Conservation (phyloP, 2,329 filamentous ascomycete species). For the Fusarium fujikuroi region DNA sequence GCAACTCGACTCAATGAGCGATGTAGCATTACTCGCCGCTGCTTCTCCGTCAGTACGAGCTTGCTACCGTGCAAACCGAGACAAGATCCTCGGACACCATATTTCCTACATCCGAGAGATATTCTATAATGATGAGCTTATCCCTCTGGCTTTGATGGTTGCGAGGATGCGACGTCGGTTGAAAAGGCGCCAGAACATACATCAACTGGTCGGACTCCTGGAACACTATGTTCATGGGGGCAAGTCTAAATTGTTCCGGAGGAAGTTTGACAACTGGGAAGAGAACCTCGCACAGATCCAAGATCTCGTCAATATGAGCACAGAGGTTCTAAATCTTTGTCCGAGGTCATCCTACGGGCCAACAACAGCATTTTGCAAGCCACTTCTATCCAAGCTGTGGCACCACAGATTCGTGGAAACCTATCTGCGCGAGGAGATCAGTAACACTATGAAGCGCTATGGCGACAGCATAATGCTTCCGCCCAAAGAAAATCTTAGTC, state of each 20-base stretch:
- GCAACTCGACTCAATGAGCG: not conserved
- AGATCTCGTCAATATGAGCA: not conserved
- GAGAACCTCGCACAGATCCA: not conserved
- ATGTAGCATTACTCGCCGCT: not conserved
- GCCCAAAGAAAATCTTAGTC: fast-evolving
- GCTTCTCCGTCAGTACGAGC: not conserved
- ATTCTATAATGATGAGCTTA: not conserved
- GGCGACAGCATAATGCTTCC: not conserved
- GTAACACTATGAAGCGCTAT: fast-evolving
- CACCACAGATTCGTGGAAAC: not conserved
- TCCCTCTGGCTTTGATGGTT: not conserved
- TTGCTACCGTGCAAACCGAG: not conserved
- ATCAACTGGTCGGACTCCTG: not conserved
- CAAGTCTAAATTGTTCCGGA: not conserved
- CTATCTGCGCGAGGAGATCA: not conserved
- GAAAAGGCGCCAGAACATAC: fast-evolving
- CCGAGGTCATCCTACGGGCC: not conserved
- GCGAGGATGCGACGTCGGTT: not conserved
- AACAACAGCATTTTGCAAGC: fast-evolving
- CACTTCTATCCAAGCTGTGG: not conserved
- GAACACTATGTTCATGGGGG: not conserved
- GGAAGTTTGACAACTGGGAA: not conserved
- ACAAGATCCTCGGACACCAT: too few relatives aligned
- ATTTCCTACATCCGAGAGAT: not conserved
- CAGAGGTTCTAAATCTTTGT: not conserved